Percentiles rank a stretch among this genome's conserved stretches.
Evolutionary conservation across 2,329 filamentous ascomycete genomes (phyloP).

Genomic region (Pseudonectria foliicola): DNA sequence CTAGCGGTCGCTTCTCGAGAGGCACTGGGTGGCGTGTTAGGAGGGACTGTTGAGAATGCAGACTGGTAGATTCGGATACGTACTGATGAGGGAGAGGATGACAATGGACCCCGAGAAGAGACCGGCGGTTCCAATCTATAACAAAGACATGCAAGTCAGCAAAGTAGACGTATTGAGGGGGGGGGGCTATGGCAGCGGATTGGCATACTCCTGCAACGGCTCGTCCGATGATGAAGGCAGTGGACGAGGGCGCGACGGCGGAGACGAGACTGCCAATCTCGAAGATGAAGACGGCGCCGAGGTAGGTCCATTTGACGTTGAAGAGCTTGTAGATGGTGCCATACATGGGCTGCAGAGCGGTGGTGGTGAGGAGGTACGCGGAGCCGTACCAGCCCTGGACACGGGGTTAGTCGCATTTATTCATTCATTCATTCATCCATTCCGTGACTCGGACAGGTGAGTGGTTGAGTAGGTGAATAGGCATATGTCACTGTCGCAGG

Average conservation of each 20-base stretch:
- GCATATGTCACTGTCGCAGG: slow-evolving; percentile 12
- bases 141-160: slow-evolving; percentile 4
- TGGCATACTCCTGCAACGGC: slow-evolving; percentile 39
- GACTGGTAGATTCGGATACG: slow-evolving; percentile 1
- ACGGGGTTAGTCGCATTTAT: no score
- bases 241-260: slow-evolving; percentile 38
- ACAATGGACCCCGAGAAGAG: slow-evolving; percentile 44
- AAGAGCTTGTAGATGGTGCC: slow-evolving; percentile 45
- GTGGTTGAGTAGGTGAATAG: slow-evolving; percentile 5
- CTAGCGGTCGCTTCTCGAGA: slow-evolving; percentile 45
- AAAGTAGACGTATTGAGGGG: neutral
- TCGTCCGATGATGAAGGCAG: slow-evolving; percentile 44
- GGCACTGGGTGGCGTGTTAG: slow-evolving; percentile 32
- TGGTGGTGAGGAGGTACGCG: slow-evolving; percentile 41
- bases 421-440: neutral
- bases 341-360: slow-evolving; percentile 43
- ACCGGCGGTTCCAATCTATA: slow-evolving; percentile 40
- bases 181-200: no score
- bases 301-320: slow-evolving; percentile 39
- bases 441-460: no score
- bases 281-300: slow-evolving; percentile 36
- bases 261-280: slow-evolving; percentile 38
- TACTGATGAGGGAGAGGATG: slow-evolving; percentile 37
- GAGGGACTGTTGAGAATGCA: neutral
- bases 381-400: slow-evolving; percentile 48